These are phyloP conservation scores for Apocynum venetum DNA, from an alignment of 257 asterid species.

Conservation along the genomic window DNA sequence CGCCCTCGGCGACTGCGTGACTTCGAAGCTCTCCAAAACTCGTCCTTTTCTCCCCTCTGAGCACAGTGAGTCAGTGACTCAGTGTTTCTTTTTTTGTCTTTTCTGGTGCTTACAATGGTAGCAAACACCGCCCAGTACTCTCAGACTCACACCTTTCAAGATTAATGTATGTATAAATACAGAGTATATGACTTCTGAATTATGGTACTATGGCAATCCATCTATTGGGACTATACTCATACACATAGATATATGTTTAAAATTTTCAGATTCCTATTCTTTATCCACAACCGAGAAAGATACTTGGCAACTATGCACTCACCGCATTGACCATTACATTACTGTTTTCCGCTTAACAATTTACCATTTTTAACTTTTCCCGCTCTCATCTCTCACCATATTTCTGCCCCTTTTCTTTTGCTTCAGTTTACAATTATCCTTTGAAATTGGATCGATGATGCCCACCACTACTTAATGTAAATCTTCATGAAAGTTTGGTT, in stretches of 20 bases:
- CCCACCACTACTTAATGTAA: background rate
- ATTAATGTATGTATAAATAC: background rate
- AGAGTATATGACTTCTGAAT: background rate
- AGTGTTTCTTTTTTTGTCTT: background rate
- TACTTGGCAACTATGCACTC: conserved; percentile 7
- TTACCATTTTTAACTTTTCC: conserved; percentile 17
- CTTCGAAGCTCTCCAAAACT: conserved; percentile 5
- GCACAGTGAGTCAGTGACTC: background rate
- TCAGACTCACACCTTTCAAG: background rate
- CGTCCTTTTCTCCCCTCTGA: conserved; percentile 11
- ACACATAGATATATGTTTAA: too few relatives aligned
- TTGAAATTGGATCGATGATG: background rate
- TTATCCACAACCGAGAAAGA: conserved; percentile 10
- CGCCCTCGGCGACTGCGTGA: conserved; percentile 12
- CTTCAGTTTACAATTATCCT: background rate
- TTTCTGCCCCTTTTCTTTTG: background rate
- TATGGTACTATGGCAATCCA: background rate
- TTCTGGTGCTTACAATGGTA: background rate
- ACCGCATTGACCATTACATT: conserved; percentile 6
- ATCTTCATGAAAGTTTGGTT: background rate
- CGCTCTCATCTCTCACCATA: conserved; percentile 12
- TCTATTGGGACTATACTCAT: background rate
- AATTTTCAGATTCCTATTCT: background rate
- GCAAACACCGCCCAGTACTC: background rate
- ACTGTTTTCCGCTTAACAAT: background rate